Base-by-base conservation (phyloP, 495 filamentous ascomycete genomes). In the Staphylotrichum tortipilum region DNA sequence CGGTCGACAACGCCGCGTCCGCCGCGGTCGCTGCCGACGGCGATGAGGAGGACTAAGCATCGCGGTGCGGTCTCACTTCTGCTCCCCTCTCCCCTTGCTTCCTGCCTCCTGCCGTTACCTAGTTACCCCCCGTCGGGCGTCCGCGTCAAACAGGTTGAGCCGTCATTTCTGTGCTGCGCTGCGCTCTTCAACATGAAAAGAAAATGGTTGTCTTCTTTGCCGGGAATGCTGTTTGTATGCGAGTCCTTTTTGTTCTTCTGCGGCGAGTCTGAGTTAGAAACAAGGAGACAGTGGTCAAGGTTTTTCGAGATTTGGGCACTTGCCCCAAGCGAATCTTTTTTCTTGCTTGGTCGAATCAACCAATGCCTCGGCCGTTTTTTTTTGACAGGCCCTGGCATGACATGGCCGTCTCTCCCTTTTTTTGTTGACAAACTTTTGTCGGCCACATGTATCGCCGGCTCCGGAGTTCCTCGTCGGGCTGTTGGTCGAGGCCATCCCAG, bases 41-140 rank as follows among this genome's bases (percentile, higher is more conserved):
- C 14, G 62, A 60, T 38, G 62, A 66, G 9, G 63, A 70, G 44
- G 67, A 68, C 36, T 69, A 40, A 64, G 33, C 34, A 38, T 12
- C 24, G 29, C 23, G 14, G 18, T 37, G 21, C 15, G n/a, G n/a
- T n/a, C n/a, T n/a, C n/a, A n/a, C n/a, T n/a, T n/a, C n/a, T n/a
- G n/a, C 29, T 8, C 23, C 4, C 42, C 29, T 2, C 30, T 12
- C 7, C 44, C 23, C 17, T 12, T n/a, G 26, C 35, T 18, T 8
- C 23, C 5, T 36, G 6, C 43, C 31, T 49, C 4, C 19, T 29
- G 4, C 31, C 5, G 21, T 15, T 21, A 18, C 14, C 11, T 11
- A n/a, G 8, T 19, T 18, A 15, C 15, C 29, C 23, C 9, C 1
- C 7, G 12, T 7, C n/a, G 21, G 12, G 6, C 9, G 11, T 8